Base-by-base conservation (phyloP, 2,329 filamentous ascomycete species). In the Aspergillus phoenicis region DNA sequence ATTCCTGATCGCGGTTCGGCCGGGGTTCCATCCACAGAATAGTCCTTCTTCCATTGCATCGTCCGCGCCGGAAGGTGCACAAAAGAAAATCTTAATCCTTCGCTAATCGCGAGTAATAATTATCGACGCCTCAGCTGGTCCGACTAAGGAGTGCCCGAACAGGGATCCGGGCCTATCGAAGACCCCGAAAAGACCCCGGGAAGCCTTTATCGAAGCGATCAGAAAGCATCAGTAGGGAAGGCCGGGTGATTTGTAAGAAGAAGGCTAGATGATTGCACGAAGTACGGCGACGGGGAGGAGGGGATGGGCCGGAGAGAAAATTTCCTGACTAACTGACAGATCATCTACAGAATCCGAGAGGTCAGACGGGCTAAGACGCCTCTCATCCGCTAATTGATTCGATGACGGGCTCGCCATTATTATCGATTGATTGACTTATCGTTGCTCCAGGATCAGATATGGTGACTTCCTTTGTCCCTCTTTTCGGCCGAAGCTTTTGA, bases 341-440 rank as follows among this genome's bases (percentile, higher is more conserved):
- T 56, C 53, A 56, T 33, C 24, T 56, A 13, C 26, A 11, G 22
- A 30, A 56, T 47, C 52, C 53, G 53, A 56, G 53, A 43, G 41
- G 45, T 56, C 53, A 56, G n/a, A 30, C 53, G n/a, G n/a, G 39
- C 53, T 56, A 56, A 47, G 53, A 56, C 53, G 53, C 26, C 53
- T 56, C 53, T 36, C 51, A 52, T 52, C 51, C 51, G 33, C 51
- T 56, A 43, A 47, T 20, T 33, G 52, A 30, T 45, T 13, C 45
- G 22, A 28, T 24, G 45, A 26, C 15, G 24, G 45, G 5, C 45
- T 48, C 45, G 24, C 17, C 47, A 17, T 10, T 10, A 51, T 51
- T 51, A 33, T 51, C 39, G 41, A 47, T 28, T 56, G 17, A 56
- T 22, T 56, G 17, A 55, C 20, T 33, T 33, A 30, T 55, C 39